phyloP scores from a whole-genome alignment of 2,329 filamentous ascomycete genomes.

The Orbilia blumenaviensis region DNA sequence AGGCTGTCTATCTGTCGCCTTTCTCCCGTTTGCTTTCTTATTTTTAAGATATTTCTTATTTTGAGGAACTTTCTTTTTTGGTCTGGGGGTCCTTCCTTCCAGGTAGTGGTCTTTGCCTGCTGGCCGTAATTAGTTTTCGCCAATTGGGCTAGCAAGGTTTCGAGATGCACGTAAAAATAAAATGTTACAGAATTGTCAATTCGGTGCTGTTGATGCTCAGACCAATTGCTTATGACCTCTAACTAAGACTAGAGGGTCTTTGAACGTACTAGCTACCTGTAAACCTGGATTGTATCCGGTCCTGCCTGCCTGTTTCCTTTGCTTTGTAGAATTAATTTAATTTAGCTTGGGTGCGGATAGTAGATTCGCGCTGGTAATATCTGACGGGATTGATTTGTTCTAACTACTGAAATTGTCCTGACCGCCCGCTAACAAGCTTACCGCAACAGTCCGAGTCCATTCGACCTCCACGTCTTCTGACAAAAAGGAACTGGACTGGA shows the following conservation, averaged over 20 bases:
- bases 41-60: slow-evolving; percentile 38
- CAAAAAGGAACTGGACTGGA: slow-evolving; percentile 46
- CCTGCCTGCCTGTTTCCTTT: slow-evolving; percentile 54
- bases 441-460: slow-evolving; percentile 33
- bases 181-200: slow-evolving; percentile 46
- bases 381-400: slow-evolving; percentile 47
- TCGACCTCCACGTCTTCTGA: slow-evolving; percentile 37
- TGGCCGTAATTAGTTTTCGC: slow-evolving; percentile 46
- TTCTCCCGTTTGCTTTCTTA: slow-evolving; percentile 52
- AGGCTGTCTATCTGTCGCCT: slow-evolving; percentile 50
- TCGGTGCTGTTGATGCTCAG: slow-evolving; percentile 51
- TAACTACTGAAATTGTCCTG: slow-evolving; percentile 49
- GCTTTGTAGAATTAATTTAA: slow-evolving; percentile 52
- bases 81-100: slow-evolving; percentile 43
- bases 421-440: slow-evolving; percentile 38
- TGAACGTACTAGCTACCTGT: slow-evolving; percentile 38
- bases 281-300: slow-evolving; percentile 54
- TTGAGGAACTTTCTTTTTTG: slow-evolving; percentile 40
- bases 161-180: slow-evolving; percentile 44
- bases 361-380: slow-evolving; percentile 42
- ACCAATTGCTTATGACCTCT: slow-evolving; percentile 41
- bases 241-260: slow-evolving; percentile 45
- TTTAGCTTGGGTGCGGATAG: slow-evolving; percentile 52
- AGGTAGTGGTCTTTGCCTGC: slow-evolving; percentile 50
- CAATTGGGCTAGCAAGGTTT: slow-evolving; percentile 52